Base-by-base conservation (phyloP, 2,329 filamentous ascomycete genomes). In the Hypomyces rosellus region DNA sequence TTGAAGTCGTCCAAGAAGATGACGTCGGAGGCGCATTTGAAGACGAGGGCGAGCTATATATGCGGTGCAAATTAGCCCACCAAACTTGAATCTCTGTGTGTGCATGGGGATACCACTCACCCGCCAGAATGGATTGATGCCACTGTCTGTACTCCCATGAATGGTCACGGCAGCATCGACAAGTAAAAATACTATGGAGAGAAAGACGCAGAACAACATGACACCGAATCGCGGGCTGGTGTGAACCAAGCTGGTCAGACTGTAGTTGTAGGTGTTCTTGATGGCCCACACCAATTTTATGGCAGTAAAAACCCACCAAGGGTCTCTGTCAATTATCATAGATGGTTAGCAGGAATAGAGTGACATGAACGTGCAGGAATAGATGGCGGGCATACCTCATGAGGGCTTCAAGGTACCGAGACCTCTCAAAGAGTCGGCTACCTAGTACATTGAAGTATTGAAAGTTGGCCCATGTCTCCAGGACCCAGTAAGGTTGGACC, bases 1-100 rank as follows among this genome's bases (percentile, higher is more conserved):
- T 55, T 55, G 51, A 55, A 55, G 49, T 55, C 54, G 47, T 55
- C 54, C 45, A 55, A 50, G 48, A 55, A 55, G 33, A 55, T 54
- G 43, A 47, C 51, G 30, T 55, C 54, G 42, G 54, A 51, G 34
- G 54, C 54, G 22, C 54, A 55, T 40, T 55, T 55, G 48, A 56
- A 56, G 22, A 56, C 54, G 34, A 56, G 50, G 12, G 54, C 54
- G 18, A 56, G 48, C 54, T 56, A 20, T 13, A 30, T 5, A n/a
- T 16, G 38, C 43, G 13, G 18, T 39, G 8, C 25, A 22, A 34
- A 20, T 18, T 18, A 33, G 40, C 12, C 41, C 16, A 12, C 16
- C 4, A 15, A n/a, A n/a, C 18, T 16, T n/a, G 34, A 41, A 41
- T 2, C 4, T 6, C 5, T 14, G n/a, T 12, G 16, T 13, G 38